Percentiles rank a stretch among this genome's conserved stretches.
Conservation (phyloP, 106 monocot genomes). For the Triglochin maritima region DNA sequence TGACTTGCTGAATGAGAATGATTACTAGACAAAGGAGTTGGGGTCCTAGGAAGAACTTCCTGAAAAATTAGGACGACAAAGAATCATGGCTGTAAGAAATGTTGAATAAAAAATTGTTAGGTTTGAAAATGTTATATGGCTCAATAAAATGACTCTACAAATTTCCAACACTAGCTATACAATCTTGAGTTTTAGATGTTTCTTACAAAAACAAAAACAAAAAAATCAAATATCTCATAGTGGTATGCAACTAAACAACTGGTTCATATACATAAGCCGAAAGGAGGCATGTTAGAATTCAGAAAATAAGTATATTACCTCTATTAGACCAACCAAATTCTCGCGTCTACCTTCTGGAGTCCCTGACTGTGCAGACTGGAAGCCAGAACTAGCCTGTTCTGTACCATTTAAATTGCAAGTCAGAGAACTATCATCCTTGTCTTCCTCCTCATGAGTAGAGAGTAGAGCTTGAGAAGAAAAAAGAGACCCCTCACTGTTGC, state of each 20-base stretch:
- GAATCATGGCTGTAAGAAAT: neutral
- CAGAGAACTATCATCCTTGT: constrained; percentile 63
- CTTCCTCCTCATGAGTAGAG: constrained; percentile 70
- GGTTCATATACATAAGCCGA: no score
- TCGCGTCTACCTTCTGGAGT: constrained; percentile 37
- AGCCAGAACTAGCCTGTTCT: constrained; percentile 10
- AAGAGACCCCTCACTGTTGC: constrained; percentile 25
- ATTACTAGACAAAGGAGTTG: constrained; percentile 48
- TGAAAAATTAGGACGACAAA: constrained; percentile 13
- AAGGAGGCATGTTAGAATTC: no score
- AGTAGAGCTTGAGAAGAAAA: constrained; percentile 33
- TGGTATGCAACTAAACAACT: no score
- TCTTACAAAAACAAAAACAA: neutral
- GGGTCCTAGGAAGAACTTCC: constrained; percentile 59
- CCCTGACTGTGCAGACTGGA: constrained; percentile 11
- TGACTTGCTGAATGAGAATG: constrained; percentile 30
- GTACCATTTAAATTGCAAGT: constrained; percentile 13
- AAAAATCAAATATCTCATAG: neutral
- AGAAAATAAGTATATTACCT: constrained; percentile 23
- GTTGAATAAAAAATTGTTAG: neutral
- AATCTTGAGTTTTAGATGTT: no score
- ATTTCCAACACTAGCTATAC: no score
- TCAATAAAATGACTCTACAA: no score
- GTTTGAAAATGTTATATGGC: no score
- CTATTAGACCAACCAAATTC: constrained; percentile 47